Evolutionary conservation across 1,139 yeast species (phyloP), one percentile per base, ranked within the genome.

Genomic region (Taphrina flavorubra): DNA sequence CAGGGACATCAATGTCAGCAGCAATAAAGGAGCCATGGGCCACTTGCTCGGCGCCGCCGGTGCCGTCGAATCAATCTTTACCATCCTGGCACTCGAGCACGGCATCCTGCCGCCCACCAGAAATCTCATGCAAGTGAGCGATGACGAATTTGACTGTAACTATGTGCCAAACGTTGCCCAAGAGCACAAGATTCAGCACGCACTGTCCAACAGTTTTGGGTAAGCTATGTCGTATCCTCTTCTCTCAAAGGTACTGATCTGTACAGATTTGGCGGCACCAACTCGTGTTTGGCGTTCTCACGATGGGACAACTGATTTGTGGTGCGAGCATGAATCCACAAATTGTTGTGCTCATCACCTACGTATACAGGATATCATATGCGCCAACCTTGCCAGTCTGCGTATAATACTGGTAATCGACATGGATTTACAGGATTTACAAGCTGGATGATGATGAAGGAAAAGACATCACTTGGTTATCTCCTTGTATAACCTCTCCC

Each of bases 31-130:
- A 0, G 86, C 97, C 0, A 88, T 90, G 61, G 99, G 99, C 0
- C 99, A 95, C 78, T 80, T 94, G 49, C 80, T 95, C 44, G 99
- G 99, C 1, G 99, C 97, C 0, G 96, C 99, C 0, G 99, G 99
- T 1, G 87, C 97, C 0, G 91, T 94, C 5, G 99, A 95, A 75
- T 86, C 96, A 5, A 85, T 92, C 0, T 90, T 90, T 76, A 87
- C 97, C 0, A 79, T 92, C 1, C 76, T 87, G 74, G 87, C 97
- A 0, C 75, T 92, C 53, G 77, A 84, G 66, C 77, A 70, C 51
- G 56, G 53, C 25, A 75, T 80, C 1, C 75, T 90, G 2, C 98
- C 99, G 0, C 96, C 96, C 5, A 92, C 97, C 0, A 78, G 89
- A 70, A 94, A 94, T 76, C 82, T 92, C 71, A 81, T 83, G 0